Base-by-base conservation (phyloP, 768 basidiomycete genomes). In the Dentipellis sp. region DNA sequence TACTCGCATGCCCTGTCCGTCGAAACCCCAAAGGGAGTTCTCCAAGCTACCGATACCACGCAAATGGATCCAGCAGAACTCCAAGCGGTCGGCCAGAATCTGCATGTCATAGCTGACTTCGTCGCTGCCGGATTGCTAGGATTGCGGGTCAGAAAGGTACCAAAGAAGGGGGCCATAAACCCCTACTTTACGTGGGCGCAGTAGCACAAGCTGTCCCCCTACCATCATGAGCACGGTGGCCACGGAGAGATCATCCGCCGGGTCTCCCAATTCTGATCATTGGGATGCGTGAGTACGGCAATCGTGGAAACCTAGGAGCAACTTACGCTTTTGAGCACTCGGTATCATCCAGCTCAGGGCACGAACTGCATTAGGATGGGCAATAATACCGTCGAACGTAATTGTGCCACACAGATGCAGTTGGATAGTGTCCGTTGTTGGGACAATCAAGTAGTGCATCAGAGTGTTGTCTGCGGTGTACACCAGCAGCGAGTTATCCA, bases 281-380 rank as follows among this genome's bases (percentile, higher is more conserved):
- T 21, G 46, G 63, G 19, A 61, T 58, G 6, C 52, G 52, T 55
- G 54, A 50, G 17, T 23, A 19, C 50, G 38, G 34, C 46, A 45
- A 17, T 17, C 14, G 52, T 35, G 1, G 23, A 39, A 40, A 58
- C 12, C 40, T 34, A 42, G 16, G 19, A 38, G 22, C 11, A 14
- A 75, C 86, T 62, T 66, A 95, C 97, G 86, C 69, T 94, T 97
- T 68, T 98, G 95, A 10, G 87, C 83, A 56, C 78, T 75, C 0
- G 97, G 95, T 55, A 99, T 89, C 83, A 98, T 88, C 97, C 97
- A 99, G 69, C 94, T 97, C 66, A 98, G 71, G 62, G 88, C 88
- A 58, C 94, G 75, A 2, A 99, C 94, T 11, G 90, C 80, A 36
- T 76, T 81, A 6, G 97, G 94, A 8, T 81, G 79, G 11, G 83